Base-by-base conservation (phyloP, 2,329 filamentous ascomycete species). In the Paecilomyces fulvus region DNA sequence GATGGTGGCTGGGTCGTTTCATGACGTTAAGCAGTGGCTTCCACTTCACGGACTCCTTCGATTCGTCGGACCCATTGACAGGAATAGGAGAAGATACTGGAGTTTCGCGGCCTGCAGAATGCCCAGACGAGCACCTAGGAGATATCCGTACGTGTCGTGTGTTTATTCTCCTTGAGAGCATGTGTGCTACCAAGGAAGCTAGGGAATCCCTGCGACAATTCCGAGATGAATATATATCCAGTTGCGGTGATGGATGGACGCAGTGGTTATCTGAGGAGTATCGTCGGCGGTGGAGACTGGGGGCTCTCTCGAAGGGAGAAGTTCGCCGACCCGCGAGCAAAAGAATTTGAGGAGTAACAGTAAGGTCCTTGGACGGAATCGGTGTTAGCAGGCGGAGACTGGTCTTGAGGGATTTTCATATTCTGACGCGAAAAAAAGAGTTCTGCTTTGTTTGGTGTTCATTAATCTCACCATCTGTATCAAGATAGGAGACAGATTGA, bases 131-230 rank as follows among this genome's bases (percentile, higher is more conserved):
- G n/a, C 17, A 43, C 21, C 21, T 68, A 56, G 61, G 64, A 11
- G 64, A 63, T 12, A 58, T 60, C 49, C 66, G 70, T 28, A 62
- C 63, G 28, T 68, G 66, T 17, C 63, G 67, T 5, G 69, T 71
- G 4, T 73, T 74, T 54, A 64, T 65, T 58, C 63, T 70, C 7
- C 56, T 75, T 17, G 62, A 72, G 31, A 63, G 63, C 28, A 59
- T 65, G 1, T 75, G 73, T 58, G 46, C 60, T 30, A 72, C 72
- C 0, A 61, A 65, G 5, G 70, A 73, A 57, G 72, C 73, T 43
- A 64, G 56, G 23, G 57, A 54, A 14, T 74, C 72, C 57, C 61
- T 75, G 52, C 53, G 61, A 6, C 62, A 60, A 10, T 73, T 73
- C 54, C 59, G 64, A 37, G 43, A 57, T 3, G 63, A 58, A 37